These are phyloP conservation scores for Dujonia santamariae DNA, from an alignment of 1,139 yeast species.

Conservation along the genomic window DNA sequence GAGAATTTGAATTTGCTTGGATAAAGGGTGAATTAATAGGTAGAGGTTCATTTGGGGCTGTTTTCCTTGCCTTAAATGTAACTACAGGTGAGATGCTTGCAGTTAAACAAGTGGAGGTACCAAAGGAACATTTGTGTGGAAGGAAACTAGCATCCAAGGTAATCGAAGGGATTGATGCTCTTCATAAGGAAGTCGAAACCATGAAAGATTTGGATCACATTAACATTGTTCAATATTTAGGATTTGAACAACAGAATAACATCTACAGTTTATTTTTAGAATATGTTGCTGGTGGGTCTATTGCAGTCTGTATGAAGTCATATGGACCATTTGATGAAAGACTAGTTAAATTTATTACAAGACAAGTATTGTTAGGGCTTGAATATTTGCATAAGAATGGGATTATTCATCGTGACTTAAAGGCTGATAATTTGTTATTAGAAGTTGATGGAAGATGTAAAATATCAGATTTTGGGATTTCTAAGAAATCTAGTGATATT, in stretches of 20 bases:
- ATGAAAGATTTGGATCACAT: slow-evolving; percentile 92
- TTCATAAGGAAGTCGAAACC: slow-evolving; percentile 89
- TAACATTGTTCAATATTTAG: slow-evolving; percentile 92
- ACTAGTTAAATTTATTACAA: slow-evolving; percentile 67
- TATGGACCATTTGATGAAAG: slow-evolving; percentile 85
- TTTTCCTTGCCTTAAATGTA: slow-evolving; percentile 85
- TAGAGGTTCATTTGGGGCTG: slow-evolving; percentile 96
- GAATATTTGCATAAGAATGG: slow-evolving; percentile 84
- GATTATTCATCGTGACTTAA: slow-evolving; percentile 90
- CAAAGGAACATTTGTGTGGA: slow-evolving; percentile 38
- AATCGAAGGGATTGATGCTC: slow-evolving; percentile 70
- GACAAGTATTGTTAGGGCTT: slow-evolving; percentile 80
- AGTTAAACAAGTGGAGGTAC: slow-evolving; percentile 87
- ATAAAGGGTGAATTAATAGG: slow-evolving; percentile 97
- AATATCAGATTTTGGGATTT: slow-evolving; percentile 95
- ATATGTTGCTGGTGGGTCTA: slow-evolving; percentile 97
- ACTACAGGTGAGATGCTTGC: slow-evolving; percentile 99
- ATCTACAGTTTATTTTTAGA: slow-evolving; percentile 86
- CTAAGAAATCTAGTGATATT: slow-evolving; percentile 82
- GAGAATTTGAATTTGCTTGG: slow-evolving; percentile 90
- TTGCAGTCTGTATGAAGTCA: slow-evolving; percentile 78
- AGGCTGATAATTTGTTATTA: slow-evolving; percentile 86
- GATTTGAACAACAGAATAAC: slow-evolving; percentile 76
- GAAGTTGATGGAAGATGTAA: slow-evolving; percentile 95
- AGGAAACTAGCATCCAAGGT: slow-evolving; percentile 43